These are phyloP conservation scores for Pelagomonas calceolata DNA, from an alignment of 108 stramenopile species.

Conservation along the genomic window DNA sequence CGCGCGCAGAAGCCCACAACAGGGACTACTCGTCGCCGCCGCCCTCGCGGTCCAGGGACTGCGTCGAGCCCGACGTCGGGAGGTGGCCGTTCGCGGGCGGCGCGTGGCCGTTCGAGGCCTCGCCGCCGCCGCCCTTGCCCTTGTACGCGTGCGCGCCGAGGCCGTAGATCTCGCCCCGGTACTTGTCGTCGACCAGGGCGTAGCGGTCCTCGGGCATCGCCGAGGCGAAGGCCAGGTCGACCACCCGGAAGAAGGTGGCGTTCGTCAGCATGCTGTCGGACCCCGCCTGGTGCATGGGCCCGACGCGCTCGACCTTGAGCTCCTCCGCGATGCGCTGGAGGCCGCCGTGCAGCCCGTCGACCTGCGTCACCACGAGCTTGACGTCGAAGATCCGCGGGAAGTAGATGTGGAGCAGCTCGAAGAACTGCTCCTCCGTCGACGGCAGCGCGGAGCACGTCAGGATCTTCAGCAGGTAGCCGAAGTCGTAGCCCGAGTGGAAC, in stretches of 20 bases:
- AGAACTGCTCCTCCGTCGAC: conserved; percentile 48
- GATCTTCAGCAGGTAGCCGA: conserved; percentile 84
- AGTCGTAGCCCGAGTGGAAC: conserved; percentile 97
- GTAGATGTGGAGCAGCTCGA: conserved; percentile 81
- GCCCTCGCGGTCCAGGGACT: too few relatives aligned
- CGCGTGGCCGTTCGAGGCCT: too few relatives aligned
- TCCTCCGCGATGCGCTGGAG: conserved; percentile 81
- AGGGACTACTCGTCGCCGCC: too few relatives aligned
- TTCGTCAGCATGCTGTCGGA: conserved; percentile 87
- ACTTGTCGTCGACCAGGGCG: not conserved
- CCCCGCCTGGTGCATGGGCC: conserved; percentile 98
- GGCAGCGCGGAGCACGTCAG: conserved; percentile 35
- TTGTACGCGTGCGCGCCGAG: not conserved
- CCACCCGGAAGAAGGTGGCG: conserved; percentile 81
- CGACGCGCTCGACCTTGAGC: conserved; percentile 79
- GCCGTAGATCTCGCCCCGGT: not conserved
- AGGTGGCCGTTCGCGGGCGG: too few relatives aligned
- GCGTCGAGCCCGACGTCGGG: too few relatives aligned
- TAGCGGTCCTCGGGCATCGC: too few relatives aligned
- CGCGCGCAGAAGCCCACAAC: too few relatives aligned
- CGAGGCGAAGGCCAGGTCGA: conserved; percentile 22
- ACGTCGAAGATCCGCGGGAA: conserved; percentile 96
- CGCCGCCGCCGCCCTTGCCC: too few relatives aligned
- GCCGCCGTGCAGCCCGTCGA: conserved; percentile 87
- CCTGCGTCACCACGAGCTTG: conserved; percentile 85